Evolutionary conservation across 495 filamentous ascomycete genomes (phyloP).

Genomic region (Daldinia childiae): DNA sequence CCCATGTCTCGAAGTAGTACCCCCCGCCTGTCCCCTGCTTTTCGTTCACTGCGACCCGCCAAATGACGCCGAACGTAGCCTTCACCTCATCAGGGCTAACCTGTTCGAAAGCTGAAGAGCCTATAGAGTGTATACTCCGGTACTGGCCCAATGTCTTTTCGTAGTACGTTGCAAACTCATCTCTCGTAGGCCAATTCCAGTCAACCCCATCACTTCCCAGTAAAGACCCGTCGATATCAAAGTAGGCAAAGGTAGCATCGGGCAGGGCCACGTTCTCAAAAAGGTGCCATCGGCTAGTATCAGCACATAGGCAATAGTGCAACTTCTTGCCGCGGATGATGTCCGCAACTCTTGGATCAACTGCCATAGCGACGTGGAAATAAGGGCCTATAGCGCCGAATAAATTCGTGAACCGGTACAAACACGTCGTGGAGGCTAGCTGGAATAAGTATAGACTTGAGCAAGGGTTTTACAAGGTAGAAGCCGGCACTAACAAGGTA

Average conservation of each 20-base stretch:
- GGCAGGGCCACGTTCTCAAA: slow-evolving; percentile 4
- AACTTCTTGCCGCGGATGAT: slow-evolving; percentile 1
- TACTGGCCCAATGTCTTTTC: not conserved
- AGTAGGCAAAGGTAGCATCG: not conserved
- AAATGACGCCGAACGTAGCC: not conserved
- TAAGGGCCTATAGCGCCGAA: not conserved
- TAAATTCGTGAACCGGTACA: not conserved
- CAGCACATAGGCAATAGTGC: not conserved
- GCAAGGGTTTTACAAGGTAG: not conserved
- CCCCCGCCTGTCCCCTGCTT: not conserved
- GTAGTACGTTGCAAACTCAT: not conserved
- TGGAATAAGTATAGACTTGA: not conserved
- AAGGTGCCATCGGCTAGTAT: not conserved
- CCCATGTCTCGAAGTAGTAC: slow-evolving; percentile 1
- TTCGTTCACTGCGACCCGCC: not conserved
- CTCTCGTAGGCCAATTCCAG: not conserved
- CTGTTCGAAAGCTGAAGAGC: not conserved
- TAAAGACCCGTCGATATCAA: not conserved
- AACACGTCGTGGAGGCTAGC: slow-evolving; percentile 4
- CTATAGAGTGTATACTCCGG: not conserved
- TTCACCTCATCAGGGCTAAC: slow-evolving; percentile 4
- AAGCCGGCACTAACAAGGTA: not conserved
- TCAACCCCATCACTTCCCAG: not conserved
- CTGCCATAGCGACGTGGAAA: slow-evolving; percentile 3
- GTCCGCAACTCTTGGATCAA: slow-evolving; percentile 2